Conservation (phyloP, 371 early-diverging fungal genomes). For the Coemansia sp. region DNA sequence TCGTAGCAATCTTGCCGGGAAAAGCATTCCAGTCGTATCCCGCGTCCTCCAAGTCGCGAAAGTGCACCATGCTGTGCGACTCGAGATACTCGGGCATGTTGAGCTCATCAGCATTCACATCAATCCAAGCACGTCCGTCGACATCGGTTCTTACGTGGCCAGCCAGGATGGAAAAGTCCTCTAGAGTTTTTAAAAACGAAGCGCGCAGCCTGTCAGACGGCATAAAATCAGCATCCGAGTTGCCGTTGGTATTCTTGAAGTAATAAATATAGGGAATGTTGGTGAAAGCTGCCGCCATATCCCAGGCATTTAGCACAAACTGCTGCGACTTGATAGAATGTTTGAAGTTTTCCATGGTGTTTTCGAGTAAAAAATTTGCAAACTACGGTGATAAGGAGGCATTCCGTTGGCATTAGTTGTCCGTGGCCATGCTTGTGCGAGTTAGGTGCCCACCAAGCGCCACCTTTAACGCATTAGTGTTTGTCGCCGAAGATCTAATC, state of each 20-base stretch:
- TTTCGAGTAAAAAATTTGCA: not conserved
- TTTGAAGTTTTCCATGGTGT: slow-evolving; percentile 5
- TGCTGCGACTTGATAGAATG: slow-evolving; percentile 4
- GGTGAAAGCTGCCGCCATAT: slow-evolving; percentile 1
- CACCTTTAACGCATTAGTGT: too few species aligned
- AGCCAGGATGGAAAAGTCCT: slow-evolving; percentile 18
- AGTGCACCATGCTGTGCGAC: not conserved
- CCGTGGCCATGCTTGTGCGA: too few species aligned
- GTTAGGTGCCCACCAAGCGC: too few species aligned
- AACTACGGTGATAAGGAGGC: too few species aligned
- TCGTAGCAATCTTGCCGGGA: slow-evolving; percentile 10
- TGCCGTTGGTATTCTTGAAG: slow-evolving; percentile 8
- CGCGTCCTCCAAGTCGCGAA: not conserved
- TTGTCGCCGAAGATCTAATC: too few species aligned
- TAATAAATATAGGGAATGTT: slow-evolving; percentile 12
- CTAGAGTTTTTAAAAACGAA: slow-evolving; percentile 3
- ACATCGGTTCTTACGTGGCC: slow-evolving; percentile 7
- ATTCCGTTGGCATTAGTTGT: too few species aligned
- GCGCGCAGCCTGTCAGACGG: not conserved
- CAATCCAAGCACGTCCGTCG: slow-evolving; percentile 1
- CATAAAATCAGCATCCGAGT: slow-evolving; percentile 6
- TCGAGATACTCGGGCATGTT: slow-evolving; percentile 22
- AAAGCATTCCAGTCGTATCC: slow-evolving; percentile 7
- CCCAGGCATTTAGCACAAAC: slow-evolving; percentile 8
- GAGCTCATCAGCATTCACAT: slow-evolving; percentile 8